Evolutionary conservation across 495 filamentous ascomycete genomes (phyloP).

Genomic region (Aspergillus campestris): DNA sequence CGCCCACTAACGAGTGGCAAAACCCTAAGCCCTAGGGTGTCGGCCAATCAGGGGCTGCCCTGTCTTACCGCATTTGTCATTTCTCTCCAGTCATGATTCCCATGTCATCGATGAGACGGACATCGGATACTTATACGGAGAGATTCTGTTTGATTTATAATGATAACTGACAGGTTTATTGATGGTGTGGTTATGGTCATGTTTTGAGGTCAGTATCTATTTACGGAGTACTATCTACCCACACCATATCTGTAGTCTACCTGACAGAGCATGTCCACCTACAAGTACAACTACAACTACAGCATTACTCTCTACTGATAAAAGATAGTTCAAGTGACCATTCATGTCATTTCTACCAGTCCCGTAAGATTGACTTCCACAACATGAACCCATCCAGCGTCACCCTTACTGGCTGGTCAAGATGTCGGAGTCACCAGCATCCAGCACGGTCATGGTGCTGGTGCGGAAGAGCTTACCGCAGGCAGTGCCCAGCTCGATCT

Average conservation of each 20-base stretch:
- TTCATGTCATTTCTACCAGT: too few relatives aligned
- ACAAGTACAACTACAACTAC: too few relatives aligned
- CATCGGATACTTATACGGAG: too few relatives aligned
- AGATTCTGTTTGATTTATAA: neutral
- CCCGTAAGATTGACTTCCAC: conserved; percentile 6
- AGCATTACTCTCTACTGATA: too few relatives aligned
- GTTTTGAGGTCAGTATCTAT: neutral
- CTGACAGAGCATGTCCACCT: too few relatives aligned
- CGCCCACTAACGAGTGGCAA: conserved; percentile 35
- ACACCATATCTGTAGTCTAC: too few relatives aligned
- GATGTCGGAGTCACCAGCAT: conserved; percentile 98
- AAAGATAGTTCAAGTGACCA: too few relatives aligned
- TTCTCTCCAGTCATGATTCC: neutral
- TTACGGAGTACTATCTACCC: neutral
- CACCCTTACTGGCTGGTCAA: conserved; percentile 48
- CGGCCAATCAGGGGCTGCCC: conserved; percentile 20
- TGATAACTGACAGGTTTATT: too few relatives aligned
- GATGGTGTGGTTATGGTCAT: neutral
- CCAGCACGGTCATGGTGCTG: conserved; percentile 89
- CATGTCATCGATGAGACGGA: neutral
- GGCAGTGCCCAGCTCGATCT: conserved; percentile 95
- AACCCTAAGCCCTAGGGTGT: conserved; percentile 38
- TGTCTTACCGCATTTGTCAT: conserved; percentile 16
- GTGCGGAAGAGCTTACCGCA: conserved; percentile 79
- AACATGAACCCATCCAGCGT: conserved; percentile 11